phyloP scores from a whole-genome alignment of 768 basidiomycete species.

The Termitomyces titanicus region DNA sequence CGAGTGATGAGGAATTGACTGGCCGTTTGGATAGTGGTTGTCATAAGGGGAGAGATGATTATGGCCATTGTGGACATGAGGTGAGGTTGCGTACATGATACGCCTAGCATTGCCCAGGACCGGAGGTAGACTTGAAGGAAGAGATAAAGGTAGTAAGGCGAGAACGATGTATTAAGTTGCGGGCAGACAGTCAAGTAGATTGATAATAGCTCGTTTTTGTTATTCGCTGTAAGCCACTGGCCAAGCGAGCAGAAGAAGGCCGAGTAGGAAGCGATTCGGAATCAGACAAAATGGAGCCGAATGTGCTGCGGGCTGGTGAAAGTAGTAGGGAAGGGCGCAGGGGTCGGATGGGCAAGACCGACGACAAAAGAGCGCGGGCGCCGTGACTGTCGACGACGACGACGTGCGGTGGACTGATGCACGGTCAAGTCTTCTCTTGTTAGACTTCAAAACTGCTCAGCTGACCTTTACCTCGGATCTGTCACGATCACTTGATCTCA shows the following conservation, averaged over 20 bases:
- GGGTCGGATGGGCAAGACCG: conserved; percentile 3
- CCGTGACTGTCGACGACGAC: conserved; percentile 15
- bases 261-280: conserved; percentile 16
- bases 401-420: conserved; percentile 11
- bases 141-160: conserved; percentile 20
- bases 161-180: conserved; percentile 14
- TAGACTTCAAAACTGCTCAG: conserved; percentile 14
- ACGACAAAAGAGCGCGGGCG: conserved; percentile 7
- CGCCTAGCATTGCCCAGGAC: conserved; percentile 51
- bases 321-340: neutral
- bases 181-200: conserved; percentile 7
- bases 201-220: conserved; percentile 10
- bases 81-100: conserved; percentile 54
- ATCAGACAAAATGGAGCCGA: conserved; percentile 11
- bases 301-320: neutral
- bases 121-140: conserved; percentile 27
- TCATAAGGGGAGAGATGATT: conserved; percentile 33
- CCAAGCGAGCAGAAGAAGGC: conserved; percentile 17
- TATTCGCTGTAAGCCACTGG: conserved; percentile 14
- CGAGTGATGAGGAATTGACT: conserved; percentile 27
- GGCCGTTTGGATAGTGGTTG: conserved; percentile 27
- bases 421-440: conserved; percentile 11
- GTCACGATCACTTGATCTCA: conserved; percentile 17
- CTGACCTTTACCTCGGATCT: conserved; percentile 23
- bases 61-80: conserved; percentile 43